Base-by-base conservation (phyloP, 2,329 filamentous ascomycete genomes). In the Cryoendolithus antarcticus region DNA sequence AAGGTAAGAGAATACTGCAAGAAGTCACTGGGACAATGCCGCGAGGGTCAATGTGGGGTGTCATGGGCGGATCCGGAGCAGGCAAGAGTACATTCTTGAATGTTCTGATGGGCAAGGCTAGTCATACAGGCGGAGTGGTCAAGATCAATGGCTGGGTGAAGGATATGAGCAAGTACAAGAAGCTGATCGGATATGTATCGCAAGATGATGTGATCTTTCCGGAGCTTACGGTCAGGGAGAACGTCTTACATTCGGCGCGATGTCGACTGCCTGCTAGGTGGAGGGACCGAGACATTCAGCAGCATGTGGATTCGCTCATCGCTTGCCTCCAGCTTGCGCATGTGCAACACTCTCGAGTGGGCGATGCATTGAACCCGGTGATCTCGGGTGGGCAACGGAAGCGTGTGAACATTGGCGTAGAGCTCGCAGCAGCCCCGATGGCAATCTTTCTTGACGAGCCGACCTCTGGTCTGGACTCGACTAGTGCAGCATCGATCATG, bases 1-100 rank as follows among this genome's bases (percentile, higher is more conserved):
- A 83, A 83, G 13, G 78, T 79, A 31, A 91, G 66, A 0, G 82
- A 79, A 45, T 88, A 80, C 49, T 80, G 82, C 46, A 91, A 66
- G 54, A 91, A 88, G 2, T 76, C 5, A 74, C 70, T 1, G 73
- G 72, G 0, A 64, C 61, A 4, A 75, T 76, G 48, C 59, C 71
- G 12, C 61, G 64, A 7, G 72, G 72, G 0, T 66, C 67, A 4
- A 62, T 75, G n/a, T 71, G 68, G 29, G 72, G 71, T 7, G 63
- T 76, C n/a, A 75, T 75, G 70, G 72, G 72, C 6, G 70, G 71
- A 5, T 72, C 67, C 2, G 72, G 72, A n/a, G 72, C 72, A 1
- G 72, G 72, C 27, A 76, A 75, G 52, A 71, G 69, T 11, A 76
- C 72, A 0, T 74, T 77, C 43, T 63, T 76, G 27, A 76, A 75